These are phyloP conservation scores for Aegilops bicornis DNA, from an alignment of 176 grass and related monocot species.

Conservation along the genomic window DNA sequence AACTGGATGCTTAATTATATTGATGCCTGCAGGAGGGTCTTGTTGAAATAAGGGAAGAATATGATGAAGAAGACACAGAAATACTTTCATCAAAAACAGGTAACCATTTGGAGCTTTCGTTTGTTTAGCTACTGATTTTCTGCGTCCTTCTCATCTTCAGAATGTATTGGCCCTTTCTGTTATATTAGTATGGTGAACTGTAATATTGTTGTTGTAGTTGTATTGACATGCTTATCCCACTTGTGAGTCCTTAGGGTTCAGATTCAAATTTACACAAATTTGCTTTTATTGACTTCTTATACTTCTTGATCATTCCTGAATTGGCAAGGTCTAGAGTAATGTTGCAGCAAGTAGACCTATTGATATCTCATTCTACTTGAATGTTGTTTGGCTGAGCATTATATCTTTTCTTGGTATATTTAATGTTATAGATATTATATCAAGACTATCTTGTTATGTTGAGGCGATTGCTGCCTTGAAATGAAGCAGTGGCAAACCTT, in stretches of 20 bases:
- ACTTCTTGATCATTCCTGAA: constrained; percentile 11
- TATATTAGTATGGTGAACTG: not conserved
- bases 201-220: not conserved
- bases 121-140: constrained; percentile 20
- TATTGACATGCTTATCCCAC: not conserved
- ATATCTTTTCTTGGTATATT: not conserved
- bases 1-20: constrained; percentile 24
- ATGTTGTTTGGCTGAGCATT: not conserved
- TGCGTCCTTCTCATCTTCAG: constrained; percentile 8
- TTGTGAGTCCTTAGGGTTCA: not conserved
- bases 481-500: not conserved
- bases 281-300: not conserved
- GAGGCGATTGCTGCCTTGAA: not conserved
- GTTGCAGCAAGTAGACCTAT: not conserved
- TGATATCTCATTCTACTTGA: not conserved
- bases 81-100: constrained; percentile 38
- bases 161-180: constrained; percentile 2
- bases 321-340: constrained; percentile 7
- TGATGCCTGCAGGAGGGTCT: constrained; percentile 70
- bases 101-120: constrained; percentile 26
- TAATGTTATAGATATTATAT: not conserved
- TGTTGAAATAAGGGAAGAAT: constrained; percentile 98
- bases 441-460: not conserved
- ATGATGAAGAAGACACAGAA: constrained; percentile 59
- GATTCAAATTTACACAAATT: not conserved